These are phyloP conservation scores for Deuterostichococcus epilithicus DNA, from an alignment of 139 green algal species.

Conservation along the genomic window DNA sequence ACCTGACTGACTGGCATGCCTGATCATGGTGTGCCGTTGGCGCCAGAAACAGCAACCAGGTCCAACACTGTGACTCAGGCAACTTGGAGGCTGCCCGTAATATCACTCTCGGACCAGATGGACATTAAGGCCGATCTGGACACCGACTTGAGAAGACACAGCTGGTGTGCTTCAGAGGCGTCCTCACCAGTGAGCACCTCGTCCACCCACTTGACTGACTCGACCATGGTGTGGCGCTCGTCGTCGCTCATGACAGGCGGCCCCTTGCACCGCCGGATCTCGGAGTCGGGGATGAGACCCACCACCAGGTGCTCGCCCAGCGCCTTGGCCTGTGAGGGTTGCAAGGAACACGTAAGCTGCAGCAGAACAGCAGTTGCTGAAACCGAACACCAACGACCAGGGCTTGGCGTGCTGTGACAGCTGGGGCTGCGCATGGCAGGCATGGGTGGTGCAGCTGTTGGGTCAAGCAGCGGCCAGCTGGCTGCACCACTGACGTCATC, in stretches of 20 bases:
- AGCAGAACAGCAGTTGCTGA: not conserved
- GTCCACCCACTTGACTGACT: slow-evolving; percentile 96
- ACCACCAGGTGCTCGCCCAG: slow-evolving; percentile 94
- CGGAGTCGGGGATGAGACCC: slow-evolving; percentile 88
- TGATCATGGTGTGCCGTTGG: too few relatives aligned
- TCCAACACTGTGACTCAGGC: too few relatives aligned
- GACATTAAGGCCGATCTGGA: not conserved
- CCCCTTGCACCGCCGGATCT: slow-evolving; percentile 91
- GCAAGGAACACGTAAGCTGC: not conserved
- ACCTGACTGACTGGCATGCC: too few relatives aligned
- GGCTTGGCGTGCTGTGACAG: slow-evolving; percentile 20
- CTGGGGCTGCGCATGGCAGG: too few relatives aligned
- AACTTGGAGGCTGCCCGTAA: too few relatives aligned
- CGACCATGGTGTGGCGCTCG: slow-evolving; percentile 85
- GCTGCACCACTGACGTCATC: too few relatives aligned
- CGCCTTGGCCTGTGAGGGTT: slow-evolving; percentile 56
- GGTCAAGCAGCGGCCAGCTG: too few relatives aligned
- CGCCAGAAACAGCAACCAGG: too few relatives aligned
- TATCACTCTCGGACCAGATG: too few relatives aligned
- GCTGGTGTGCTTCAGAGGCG: not conserved
- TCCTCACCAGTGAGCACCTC: slow-evolving; percentile 81
- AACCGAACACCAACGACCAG: not conserved
- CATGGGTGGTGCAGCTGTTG: too few relatives aligned
- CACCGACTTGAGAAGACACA: too few relatives aligned
- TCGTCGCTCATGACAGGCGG: slow-evolving; percentile 88